Evolutionary conservation across 208 protist genomes (phyloP), one percentile per base, ranked within the genome.

Genomic region (Acanthamoeba culbertsoni): DNA sequence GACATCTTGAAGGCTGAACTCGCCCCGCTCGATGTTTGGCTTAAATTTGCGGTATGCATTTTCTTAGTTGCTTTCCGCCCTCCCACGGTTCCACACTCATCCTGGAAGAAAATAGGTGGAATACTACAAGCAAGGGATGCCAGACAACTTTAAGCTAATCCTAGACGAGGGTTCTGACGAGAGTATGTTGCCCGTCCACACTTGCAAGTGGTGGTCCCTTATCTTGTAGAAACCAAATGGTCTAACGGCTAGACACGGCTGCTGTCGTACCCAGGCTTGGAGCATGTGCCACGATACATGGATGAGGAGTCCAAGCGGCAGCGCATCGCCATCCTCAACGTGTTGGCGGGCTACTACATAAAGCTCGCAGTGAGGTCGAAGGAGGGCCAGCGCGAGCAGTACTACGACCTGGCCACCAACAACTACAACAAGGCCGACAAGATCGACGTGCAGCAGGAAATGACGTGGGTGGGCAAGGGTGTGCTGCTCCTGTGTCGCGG

Each of bases 281-380:
- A 93, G 46, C 73, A 84, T 62, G 71, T 68, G 43, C 37, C 77
- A 35, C 82, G 91, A 35, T 46, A 86, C 35, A 40, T 86, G 45
- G 62, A 95, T 65, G 43, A 37, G 53, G 90, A 96, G 40, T 89
- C 51, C 6, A 93, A 95, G 43, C 55, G 62, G 3, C 92, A 94
- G 31, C 71, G 90, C 57, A 94, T 96, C n/a, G 73, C 93, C 33
- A 95, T 96, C 42, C 82, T 96, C 8, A 95, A 93, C 77, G 82
- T 91, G n/a, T 48, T 95, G 35, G 93, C 93, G 18, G 45, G 37
- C 37, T 92, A 95, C 51, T 95, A 94, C 73, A 92, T 91, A 26
- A 59, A 90, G 33, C 28, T 88, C 4, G 94, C 92, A 53, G 28
- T 40, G 48, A 40, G 79, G 43, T 63, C 86, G 35, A 82, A 73